Conservation (phyloP, 78 protist genomes). For the Cavenderia fasciculata region DNA sequence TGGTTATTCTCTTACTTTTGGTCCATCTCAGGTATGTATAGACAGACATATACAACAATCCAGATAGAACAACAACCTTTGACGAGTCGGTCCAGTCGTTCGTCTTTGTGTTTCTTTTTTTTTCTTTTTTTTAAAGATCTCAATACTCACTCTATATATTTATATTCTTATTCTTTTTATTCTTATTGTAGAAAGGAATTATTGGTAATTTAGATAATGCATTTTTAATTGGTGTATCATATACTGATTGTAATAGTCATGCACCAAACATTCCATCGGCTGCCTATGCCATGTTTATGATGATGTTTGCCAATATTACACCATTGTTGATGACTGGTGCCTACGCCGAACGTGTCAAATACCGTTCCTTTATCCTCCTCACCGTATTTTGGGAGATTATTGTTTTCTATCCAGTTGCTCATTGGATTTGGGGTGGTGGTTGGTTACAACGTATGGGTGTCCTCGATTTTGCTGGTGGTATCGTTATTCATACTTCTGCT, state of each 20-base stretch:
- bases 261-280: constrained; percentile 82
- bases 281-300: constrained; percentile 85
- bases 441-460: constrained; percentile 81
- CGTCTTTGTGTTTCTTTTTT: background rate
- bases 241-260: constrained; percentile 43
- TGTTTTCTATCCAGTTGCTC: constrained; percentile 93
- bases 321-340: constrained; percentile 94
- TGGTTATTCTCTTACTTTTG: constrained; percentile 88
- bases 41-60: background rate
- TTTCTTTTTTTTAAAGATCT: background rate
- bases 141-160: background rate
- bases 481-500: constrained; percentile 91
- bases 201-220: constrained; percentile 72
- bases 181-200: constrained; percentile 54
- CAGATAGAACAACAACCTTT: background rate
- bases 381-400: constrained; percentile 85
- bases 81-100: background rate
- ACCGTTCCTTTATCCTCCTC: constrained; percentile 67
- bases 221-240: constrained; percentile 42
- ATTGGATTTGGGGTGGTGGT: constrained; percentile 93
- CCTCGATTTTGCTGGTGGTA: constrained; percentile 94
- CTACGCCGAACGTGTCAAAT: constrained; percentile 88
- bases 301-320: constrained; percentile 94
- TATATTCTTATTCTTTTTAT: background rate
- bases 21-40: constrained; percentile 60